A percentile compares a stretch with the other conserved stretches of the same genome.
Conservation (phyloP, 1,284 basidiomycete genomes). For the Cryptococcus neoformans region DNA sequence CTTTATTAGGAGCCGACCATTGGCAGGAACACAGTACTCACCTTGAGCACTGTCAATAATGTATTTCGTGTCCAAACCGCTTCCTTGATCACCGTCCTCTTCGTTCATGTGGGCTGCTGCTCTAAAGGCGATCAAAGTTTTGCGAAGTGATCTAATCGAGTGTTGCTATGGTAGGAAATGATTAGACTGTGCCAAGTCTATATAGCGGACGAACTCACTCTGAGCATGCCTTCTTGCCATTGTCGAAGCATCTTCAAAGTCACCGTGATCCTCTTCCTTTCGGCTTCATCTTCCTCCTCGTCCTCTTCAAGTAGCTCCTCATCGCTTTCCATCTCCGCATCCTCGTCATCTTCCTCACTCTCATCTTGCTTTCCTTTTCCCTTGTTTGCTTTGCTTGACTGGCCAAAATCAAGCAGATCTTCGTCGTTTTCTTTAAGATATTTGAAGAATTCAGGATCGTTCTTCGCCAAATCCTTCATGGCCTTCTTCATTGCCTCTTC, state of each 20-base stretch:
- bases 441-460: conserved; percentile 98
- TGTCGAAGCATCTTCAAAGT: conserved; percentile 70
- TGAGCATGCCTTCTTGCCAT: conserved; percentile 90
- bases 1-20: background rate
- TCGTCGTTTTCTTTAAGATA: conserved; percentile 95
- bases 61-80: conserved; percentile 60
- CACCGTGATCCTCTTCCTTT: conserved; percentile 51
- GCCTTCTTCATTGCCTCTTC: conserved; percentile 67
- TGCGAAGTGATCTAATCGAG: conserved; percentile 79
- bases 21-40: conserved; percentile 31
- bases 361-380: conserved; percentile 52
- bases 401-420: conserved; percentile 75
- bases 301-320: conserved; percentile 51
- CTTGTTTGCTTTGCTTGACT: conserved; percentile 29
- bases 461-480: conserved; percentile 86
- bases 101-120: conserved; percentile 86
- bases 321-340: conserved; percentile 49
- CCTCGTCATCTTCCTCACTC: conserved; percentile 53
- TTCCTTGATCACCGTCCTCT: conserved; percentile 60
- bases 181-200: background rate
- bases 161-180: conserved; percentile 59
- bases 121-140: conserved; percentile 82
- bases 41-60: conserved; percentile 73
- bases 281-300: conserved; percentile 49
- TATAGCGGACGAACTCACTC: conserved; percentile 55